Base-by-base conservation (phyloP, 768 basidiomycete genomes). In the Mycena vitilis region DNA sequence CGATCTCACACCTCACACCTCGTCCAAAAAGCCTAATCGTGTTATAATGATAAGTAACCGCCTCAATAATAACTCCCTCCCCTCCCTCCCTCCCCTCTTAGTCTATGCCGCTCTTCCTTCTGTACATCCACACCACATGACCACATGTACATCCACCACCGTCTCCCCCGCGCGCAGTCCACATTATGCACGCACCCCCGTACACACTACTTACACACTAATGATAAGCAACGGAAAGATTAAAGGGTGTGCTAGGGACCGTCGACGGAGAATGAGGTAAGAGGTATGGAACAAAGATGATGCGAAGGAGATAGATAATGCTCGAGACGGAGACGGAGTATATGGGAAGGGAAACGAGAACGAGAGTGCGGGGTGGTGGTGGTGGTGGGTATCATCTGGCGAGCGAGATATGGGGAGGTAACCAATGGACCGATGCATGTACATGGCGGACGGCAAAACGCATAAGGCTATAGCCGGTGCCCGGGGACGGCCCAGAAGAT, bases 401-500 rank as follows among this genome's bases (percentile, higher is more conserved):
- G 66, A 30, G n/a, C 53, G 62, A 36, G 40, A 65, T 48, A 36
- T 42, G 30, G 30, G 30, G 30, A 30, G 30, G 30, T 30, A 30
- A 30, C 30, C 30, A 30, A 30, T 30, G 30, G n/a, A n/a, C n/a
- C n/a, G 22, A 30, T 30, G 30, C 40, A 40, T 67, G 11, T 18
- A 44, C 25, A 45, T 57, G 25, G 15, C 45, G 40, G 38, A 40
- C 13, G 13, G 6, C 38, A 13, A 38, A 22, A 53, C 2, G 55
- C 38, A n/a, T 5, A 25, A 36, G 7, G 25, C 71, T 81, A 98
- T 74, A 98, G 87, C 68, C 95, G 85, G 79, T 98, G 92, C 0
- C 97, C 97, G 10, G 97, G 97, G 44, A 99, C 95, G 48, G 94
- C 94, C 90, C 94, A 96, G 84, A 99, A 99, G 63, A 99, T 82